phyloP scores from a whole-genome alignment of 768 basidiomycete species.

The Xanthoconium stramineum region DNA sequence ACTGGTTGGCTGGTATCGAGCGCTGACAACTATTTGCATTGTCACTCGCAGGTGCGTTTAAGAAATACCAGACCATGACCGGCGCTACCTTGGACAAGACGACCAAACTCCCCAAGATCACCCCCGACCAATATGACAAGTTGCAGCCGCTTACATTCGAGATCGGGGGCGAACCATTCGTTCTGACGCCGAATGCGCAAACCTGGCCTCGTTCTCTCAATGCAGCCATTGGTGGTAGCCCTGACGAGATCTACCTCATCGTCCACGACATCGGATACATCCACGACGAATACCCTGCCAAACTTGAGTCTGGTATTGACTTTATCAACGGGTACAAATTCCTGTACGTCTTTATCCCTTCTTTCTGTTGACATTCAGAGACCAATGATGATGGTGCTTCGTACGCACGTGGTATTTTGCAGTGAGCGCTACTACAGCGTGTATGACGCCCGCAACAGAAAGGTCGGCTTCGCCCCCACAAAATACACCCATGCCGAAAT shows the following conservation, averaged over 20 bases:
- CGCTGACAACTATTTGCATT: neutral
- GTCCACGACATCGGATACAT: constrained; percentile 16
- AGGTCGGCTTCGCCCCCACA: constrained; percentile 41
- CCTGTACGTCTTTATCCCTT: constrained; percentile 3
- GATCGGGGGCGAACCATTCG: neutral
- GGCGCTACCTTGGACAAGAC: neutral
- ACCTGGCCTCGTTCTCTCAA: constrained; percentile 37
- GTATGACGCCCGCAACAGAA: constrained; percentile 38
- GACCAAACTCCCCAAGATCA: neutral
- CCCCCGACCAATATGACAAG: neutral
- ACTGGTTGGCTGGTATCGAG: neutral
- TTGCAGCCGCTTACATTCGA: neutral
- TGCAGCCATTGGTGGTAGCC: constrained; percentile 23
- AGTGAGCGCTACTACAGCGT: constrained; percentile 44
- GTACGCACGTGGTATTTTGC: neutral
- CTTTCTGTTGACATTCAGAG: too few relatives aligned
- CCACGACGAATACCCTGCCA: too few relatives aligned
- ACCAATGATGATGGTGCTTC: neutral
- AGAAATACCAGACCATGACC: neutral
- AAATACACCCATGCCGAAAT: constrained; percentile 24
- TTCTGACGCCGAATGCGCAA: constrained; percentile 27
- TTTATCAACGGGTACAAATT: constrained; percentile 20
- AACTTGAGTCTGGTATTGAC: constrained; percentile 7
- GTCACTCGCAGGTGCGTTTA: neutral
- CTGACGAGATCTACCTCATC: constrained; percentile 24